Percentiles rank a stretch among this genome's conserved stretches.
These are phyloP conservation scores for Xylaria sp. DNA, from an alignment of 2,329 filamentous ascomycete species.

Conservation along the genomic window DNA sequence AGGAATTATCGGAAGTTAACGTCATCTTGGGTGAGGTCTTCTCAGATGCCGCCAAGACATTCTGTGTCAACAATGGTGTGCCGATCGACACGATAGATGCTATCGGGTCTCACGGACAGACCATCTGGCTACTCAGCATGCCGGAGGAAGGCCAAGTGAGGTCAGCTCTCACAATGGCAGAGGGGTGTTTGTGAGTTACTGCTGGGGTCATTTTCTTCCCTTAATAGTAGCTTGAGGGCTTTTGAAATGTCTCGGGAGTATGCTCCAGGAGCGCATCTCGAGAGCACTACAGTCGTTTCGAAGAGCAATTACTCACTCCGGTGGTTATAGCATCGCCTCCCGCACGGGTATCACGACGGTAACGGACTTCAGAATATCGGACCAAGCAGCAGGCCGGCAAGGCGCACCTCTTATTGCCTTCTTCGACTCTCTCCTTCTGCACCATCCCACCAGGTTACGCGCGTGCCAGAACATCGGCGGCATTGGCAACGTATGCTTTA, in stretches of 20 bases:
- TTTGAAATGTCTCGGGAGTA: no score
- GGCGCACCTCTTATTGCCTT: slow-evolving; percentile 67
- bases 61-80: slow-evolving; percentile 59
- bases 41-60: slow-evolving; percentile 61
- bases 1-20: slow-evolving; percentile 67
- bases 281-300: no score
- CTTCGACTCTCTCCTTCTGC: slow-evolving; percentile 66
- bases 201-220: no score
- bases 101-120: slow-evolving; percentile 69
- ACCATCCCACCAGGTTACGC: slow-evolving; percentile 66
- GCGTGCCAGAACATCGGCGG: slow-evolving; percentile 72
- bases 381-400: slow-evolving; percentile 66
- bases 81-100: slow-evolving; percentile 61
- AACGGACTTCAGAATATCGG: slow-evolving; percentile 67
- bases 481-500: slow-evolving; percentile 70
- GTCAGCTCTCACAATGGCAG: slow-evolving; percentile 66
- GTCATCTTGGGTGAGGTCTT: slow-evolving; percentile 68
- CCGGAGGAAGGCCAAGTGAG: slow-evolving; percentile 58
- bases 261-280: no score
- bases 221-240: no score
- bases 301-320: no score
- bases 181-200: slow-evolving; percentile 57
- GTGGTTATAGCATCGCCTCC: slow-evolving; percentile 54
- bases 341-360: slow-evolving; percentile 68
- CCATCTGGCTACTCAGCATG: slow-evolving; percentile 67